A percentile compares a stretch with the other conserved stretches of the same genome.
Conservation (phyloP, 306 rosid genomes). For the Bauhinia variegata region DNA sequence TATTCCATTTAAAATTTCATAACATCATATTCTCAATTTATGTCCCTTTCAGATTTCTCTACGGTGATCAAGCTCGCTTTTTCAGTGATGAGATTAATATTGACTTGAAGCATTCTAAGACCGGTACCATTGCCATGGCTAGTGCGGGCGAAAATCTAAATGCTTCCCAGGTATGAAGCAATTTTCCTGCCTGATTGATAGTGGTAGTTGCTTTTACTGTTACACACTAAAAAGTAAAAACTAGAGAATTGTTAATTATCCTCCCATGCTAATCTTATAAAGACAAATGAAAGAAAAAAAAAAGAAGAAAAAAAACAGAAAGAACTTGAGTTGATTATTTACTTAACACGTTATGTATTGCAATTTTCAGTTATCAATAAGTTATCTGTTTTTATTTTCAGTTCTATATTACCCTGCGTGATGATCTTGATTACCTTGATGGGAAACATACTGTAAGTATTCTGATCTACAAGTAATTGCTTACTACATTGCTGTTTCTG, state of each 20-base stretch:
- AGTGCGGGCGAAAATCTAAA: constrained; percentile 95
- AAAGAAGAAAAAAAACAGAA: too few relatives aligned
- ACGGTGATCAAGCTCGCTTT: constrained; percentile 95
- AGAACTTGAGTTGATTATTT: constrained; percentile 3
- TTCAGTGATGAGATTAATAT: constrained; percentile 80
- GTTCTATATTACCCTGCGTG: constrained; percentile 91
- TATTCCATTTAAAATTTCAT: constrained; percentile 1
- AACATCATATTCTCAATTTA: background rate
- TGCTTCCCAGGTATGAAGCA: constrained; percentile 84
- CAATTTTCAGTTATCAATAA: constrained; percentile 21
- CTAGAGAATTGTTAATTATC: background rate
- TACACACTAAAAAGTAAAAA: too few relatives aligned
- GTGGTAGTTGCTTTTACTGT: background rate
- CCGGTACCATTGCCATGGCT: constrained; percentile 91
- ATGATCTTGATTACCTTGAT: constrained; percentile 91
- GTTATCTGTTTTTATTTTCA: constrained; percentile 40
- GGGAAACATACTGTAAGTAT: constrained; percentile 88
- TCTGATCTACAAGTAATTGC: constrained; percentile 1
- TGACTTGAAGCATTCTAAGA: constrained; percentile 91
- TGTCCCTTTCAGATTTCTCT: constrained; percentile 64
- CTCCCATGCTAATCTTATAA: background rate
- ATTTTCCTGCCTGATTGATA: background rate
- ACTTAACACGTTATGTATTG: background rate
- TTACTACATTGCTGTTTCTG: background rate
- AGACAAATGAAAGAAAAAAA: background rate